phyloP scores from a whole-genome alignment of 2,329 filamentous ascomycete genomes.

The Juglanconis sp. region DNA sequence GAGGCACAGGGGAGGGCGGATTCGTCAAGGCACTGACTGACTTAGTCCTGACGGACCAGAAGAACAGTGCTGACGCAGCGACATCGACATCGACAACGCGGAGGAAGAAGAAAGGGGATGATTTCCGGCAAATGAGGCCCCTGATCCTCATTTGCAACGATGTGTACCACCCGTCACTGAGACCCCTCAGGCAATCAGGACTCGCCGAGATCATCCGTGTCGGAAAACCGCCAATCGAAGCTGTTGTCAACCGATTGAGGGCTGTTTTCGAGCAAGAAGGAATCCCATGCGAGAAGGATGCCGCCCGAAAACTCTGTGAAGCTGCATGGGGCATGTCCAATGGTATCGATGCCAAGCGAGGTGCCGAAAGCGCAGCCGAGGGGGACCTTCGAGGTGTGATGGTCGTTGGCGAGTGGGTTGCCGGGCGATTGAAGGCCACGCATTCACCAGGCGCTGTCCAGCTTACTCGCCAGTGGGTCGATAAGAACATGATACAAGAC shows the following conservation, averaged over 20 bases:
- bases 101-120: conserved; percentile 75
- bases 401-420: conserved; percentile 86
- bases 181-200: conserved; percentile 78
- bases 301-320: conserved; percentile 79
- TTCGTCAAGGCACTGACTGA: conserved; percentile 96
- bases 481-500: conserved; percentile 66
- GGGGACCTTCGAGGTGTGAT: conserved; percentile 78
- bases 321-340: conserved; percentile 76
- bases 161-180: conserved; percentile 85
- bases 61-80: conserved; percentile 51
- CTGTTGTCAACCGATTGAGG: conserved; percentile 78
- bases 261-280: conserved; percentile 84
- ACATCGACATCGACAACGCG: conserved; percentile 32
- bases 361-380: conserved; percentile 64
- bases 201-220: conserved; percentile 90
- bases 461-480: conserved; percentile 74
- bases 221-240: conserved; percentile 81
- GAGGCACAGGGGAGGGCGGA: conserved; percentile 78
- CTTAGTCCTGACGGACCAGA: conserved; percentile 80
- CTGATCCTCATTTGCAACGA: conserved; percentile 97
- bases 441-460: conserved; percentile 33
- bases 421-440: conserved; percentile 60
- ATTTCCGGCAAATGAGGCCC: conserved; percentile 81
- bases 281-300: conserved; percentile 84
- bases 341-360: conserved; percentile 66